Base-by-base conservation (phyloP, 192 early-diverging fungal genomes). In the Umbelopsis sp. region DNA sequence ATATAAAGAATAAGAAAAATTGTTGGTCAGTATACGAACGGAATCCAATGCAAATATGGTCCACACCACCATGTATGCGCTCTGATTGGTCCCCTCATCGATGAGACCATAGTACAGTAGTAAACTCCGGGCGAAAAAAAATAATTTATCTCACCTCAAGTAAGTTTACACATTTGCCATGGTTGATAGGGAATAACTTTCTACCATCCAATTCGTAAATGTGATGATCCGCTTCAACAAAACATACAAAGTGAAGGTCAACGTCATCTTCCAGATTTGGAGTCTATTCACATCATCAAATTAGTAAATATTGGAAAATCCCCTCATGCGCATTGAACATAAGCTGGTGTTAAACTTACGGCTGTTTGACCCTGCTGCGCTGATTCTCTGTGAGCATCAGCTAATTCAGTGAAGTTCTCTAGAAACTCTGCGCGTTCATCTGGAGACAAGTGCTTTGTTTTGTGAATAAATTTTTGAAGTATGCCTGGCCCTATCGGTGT, bases 141-240 rank as follows among this genome's bases (percentile, higher is more conserved):
- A 9, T 0, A 52, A 22, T 22, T 25, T 5, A 11, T 71, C 71
- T 47, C 78, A 88, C 89, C 74, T 74, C 59, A 16, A 95, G 77
- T 34, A 94, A 77, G 69, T 91, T 80, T 2, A 78, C 75, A 21
- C 82, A 81, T 31, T 79, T 74, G 2, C 96, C 96, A 72, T 95
- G 95, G 78, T 94, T 89, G 67, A 98, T 90, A 25, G 97, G 97
- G 31, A 85, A 90, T 4, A 81, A 79, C 52, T 91, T 92, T 38
- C 88, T 82, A 36, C 95, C 96, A 76, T 99, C 97, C 62, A 98
- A 80, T 76, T 99, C 96, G 69, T 92, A 96, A 8, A 99, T 44
- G 6, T 86, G 77, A 34, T 92, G 93, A 29, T 93, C 92, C 6
- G 87, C 82, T 32, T 86, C 77, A 20, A 96, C 86, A 83, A 97